These are phyloP conservation scores for Boletus patriciae DNA, from an alignment of 768 basidiomycete species.

Conservation along the genomic window DNA sequence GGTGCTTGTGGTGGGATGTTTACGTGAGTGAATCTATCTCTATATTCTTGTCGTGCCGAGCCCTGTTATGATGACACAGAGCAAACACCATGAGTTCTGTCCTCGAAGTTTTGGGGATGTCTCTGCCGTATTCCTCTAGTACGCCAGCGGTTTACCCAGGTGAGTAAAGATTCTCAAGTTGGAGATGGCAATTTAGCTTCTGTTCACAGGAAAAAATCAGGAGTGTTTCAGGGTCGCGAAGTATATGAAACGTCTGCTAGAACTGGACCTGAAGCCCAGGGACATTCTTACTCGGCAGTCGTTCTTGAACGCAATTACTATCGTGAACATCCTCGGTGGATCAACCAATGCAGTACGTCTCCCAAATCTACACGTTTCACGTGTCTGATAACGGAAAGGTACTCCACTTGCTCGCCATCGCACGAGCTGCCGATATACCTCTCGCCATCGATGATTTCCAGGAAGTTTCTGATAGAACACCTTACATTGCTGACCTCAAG, in stretches of 20 bases:
- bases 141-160: constrained; percentile 73
- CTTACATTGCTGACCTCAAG: constrained; percentile 84
- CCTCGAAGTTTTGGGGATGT: constrained; percentile 83
- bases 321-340: constrained; percentile 79
- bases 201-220: constrained; percentile 64
- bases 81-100: constrained; percentile 90
- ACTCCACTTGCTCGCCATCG: constrained; percentile 81
- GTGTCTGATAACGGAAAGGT: constrained; percentile 46
- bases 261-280: constrained; percentile 79
- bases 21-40: constrained; percentile 46
- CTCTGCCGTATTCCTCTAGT: constrained; percentile 75
- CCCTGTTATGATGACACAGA: constrained; percentile 29
- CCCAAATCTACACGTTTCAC: background rate
- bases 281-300: constrained; percentile 68
- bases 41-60: background rate
- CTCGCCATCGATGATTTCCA: constrained; percentile 89
- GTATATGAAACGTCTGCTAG: constrained; percentile 73
- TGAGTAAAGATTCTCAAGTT: constrained; percentile 24
- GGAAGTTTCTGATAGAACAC: constrained; percentile 72
- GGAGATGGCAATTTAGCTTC: background rate
- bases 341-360: constrained; percentile 79
- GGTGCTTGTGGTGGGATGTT: constrained; percentile 91
- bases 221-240: constrained; percentile 79
- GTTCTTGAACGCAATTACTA: constrained; percentile 81
- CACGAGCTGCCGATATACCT: constrained; percentile 71